Base-by-base conservation (phyloP, 1,284 basidiomycete genomes). In the Lignosus rhinocerotis region DNA sequence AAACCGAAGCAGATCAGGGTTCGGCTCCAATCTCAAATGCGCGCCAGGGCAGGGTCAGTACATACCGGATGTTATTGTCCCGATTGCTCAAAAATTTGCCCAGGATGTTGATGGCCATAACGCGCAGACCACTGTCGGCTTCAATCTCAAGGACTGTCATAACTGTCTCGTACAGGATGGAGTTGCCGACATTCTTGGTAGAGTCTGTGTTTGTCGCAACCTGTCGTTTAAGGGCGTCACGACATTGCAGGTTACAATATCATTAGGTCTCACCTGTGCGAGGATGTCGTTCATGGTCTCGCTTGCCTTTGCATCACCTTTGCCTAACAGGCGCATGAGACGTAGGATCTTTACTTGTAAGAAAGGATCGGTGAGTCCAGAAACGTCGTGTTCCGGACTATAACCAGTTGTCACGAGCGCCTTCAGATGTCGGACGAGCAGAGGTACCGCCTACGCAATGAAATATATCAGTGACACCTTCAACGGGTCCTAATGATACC, bases 81-180 rank as follows among this genome's bases (percentile, higher is more conserved):
- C 94, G 84, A 76, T 99, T 99, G 70, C 93, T 91, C 68, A 99
- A 79, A 79, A 99, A 99, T 75, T 98, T 99, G 61, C 97, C 97
- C 44, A 99, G 83, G 59, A 99, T 98, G 72, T 99, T 99, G 77
- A 99, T 99, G 0, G 97, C 97, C 97, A 99, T 98, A 53, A 99
- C 96, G 6, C 97, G 87, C 41, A 99, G 77, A 21, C 95, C 94
- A 57, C 87, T 92, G 73, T 99, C 97, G 8, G 97, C 96, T 70
- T 98, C 95, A 61, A 99, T 99, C 67, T 99, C 96, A 49, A 99
- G 82, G n/a, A 99, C 92, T 7, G 96, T 95, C 63, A 98, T 81
- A 2, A 99, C 97, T 0, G 96, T 96, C 77, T 99, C 97, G 73
- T 99, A 99, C 36, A 99, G 78, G 62, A 99, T 99, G 6, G 95